Evolutionary conservation across 257 asterid species (phyloP), one percentile per base, ranked within the genome.

Genomic region (Lithospermum erythrorhizon): DNA sequence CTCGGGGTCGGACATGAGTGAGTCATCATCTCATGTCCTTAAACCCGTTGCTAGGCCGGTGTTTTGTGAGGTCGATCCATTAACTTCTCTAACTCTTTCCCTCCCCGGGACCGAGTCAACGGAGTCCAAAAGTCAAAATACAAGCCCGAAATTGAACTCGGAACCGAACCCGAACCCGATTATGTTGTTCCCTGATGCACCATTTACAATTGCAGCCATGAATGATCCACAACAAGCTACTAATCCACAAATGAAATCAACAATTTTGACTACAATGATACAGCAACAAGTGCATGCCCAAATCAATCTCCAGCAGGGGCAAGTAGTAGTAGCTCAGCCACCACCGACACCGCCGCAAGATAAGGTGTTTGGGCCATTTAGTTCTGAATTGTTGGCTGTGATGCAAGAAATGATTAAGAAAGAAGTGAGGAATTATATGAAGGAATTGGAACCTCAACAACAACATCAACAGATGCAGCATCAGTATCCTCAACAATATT

Each of bases 361-460:
- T 6, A 75, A 70, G 27, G 76, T 65, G 1, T 80, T 85, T 27
- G 64, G 73, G 68, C 95, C 95, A 15, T 80, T 81, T 59, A 76
- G 78, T 23, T 65, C 68, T 20, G 90, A 90, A 70, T 37, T 90
- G 64, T 70, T 78, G 82, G 80, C 83, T 41, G 95, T 83, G 75
- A 78, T 91, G 95, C 96, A 87, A 63, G 90, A 81, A 16, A 91
- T 91, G 96, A 81, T 91, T 0, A 78, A 72, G 72, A 77, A 75
- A 25, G 98, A 91, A 73, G 98, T 91, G 65, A 78, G 90, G 76
- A 83, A 61, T 45, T 91, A 91, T 59, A 88, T 91, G 93, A 54
- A 70, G 57, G 90, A 80, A 0, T 22, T 79, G 9, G 87, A 81
- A 59, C 77, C 72, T n/a, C 77, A 75, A 20, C 68, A 69, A 8